A percentile compares a stretch with the other conserved stretches of the same genome.
Conservation (phyloP, 2,329 filamentous ascomycete genomes). For the Bipolaris sorokiniana region DNA sequence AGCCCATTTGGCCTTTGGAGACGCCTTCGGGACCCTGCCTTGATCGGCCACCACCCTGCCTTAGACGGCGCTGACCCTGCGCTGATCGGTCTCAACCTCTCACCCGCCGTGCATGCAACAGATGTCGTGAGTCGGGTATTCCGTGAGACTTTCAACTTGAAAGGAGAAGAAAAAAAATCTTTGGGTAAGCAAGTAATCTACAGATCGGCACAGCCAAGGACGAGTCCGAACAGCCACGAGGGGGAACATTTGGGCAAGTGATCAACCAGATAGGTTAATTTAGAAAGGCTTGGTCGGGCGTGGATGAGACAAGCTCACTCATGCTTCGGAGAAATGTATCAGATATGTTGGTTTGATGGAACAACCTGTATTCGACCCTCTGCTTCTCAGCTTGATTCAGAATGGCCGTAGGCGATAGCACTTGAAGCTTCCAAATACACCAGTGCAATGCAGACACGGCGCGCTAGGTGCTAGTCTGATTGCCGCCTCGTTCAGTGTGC, state of each 20-base stretch:
- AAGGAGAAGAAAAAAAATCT: background rate
- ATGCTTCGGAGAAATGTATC: conserved; percentile 5
- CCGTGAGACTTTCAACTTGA: background rate
- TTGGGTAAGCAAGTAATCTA: background rate
- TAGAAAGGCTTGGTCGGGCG: conserved; percentile 20
- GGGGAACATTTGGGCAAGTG: conserved; percentile 22
- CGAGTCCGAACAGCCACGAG: conserved; percentile 27
- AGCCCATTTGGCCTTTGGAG: background rate
- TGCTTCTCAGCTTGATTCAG: background rate
- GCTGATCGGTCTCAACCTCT: conserved; percentile 10
- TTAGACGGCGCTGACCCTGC: conserved; percentile 8
- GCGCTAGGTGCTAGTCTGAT: conserved; percentile 8
- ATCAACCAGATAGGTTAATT: conserved; percentile 18
- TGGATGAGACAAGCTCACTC: conserved; percentile 21
- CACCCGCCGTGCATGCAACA: background rate
- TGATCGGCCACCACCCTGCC: conserved; percentile 7
- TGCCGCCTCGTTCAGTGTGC: conserved; percentile 21
- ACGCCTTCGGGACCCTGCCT: conserved; percentile 10
- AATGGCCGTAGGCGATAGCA: conserved; percentile 2
- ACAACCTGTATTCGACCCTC: background rate
- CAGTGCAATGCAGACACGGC: conserved; percentile 1
- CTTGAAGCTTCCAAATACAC: conserved; percentile 4
- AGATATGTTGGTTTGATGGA: conserved; percentile 1
- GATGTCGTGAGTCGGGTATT: background rate
- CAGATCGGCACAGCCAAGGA: background rate